Percentiles rank a stretch among this genome's conserved stretches.
Conservation (phyloP, 148 eudicot species). For the Arctostaphylos glauca region DNA sequence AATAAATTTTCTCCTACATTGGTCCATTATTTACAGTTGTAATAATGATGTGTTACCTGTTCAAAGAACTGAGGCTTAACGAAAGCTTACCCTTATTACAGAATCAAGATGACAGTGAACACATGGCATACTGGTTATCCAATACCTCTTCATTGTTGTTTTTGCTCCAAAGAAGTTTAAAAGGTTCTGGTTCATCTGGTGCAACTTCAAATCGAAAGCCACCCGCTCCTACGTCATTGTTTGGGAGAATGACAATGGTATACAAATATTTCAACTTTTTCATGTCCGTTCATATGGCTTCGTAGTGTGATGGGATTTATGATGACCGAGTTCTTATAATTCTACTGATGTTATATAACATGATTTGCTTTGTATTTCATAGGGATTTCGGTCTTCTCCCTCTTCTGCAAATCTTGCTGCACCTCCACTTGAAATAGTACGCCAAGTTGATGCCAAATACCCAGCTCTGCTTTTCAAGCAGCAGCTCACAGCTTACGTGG, state of each 20-base stretch:
- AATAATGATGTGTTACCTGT: not conserved
- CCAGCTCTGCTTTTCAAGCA: conserved; percentile 99
- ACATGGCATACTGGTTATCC: conserved; percentile 95
- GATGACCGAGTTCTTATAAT: not conserved
- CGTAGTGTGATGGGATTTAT: not conserved
- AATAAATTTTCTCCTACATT: not conserved
- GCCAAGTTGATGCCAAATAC: conserved; percentile 92
- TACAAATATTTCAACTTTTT: conserved; percentile 14
- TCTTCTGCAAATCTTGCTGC: conserved; percentile 59
- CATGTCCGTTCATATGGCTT: not conserved
- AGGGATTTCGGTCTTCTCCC: conserved; percentile 97
- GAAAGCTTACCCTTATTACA: conserved; percentile 27
- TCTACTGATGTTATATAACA: not conserved
- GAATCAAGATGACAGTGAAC: conserved; percentile 85
- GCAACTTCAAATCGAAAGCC: conserved; percentile 65
- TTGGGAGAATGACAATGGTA: conserved; percentile 99
- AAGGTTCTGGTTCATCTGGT: conserved; percentile 57
- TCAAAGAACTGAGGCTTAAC: conserved; percentile 5
- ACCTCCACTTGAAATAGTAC: conserved; percentile 66
- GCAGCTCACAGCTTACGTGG: conserved; percentile 95
- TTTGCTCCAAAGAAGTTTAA: conserved; percentile 83
- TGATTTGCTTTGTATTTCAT: conserved; percentile 10
- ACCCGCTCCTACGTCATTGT: conserved; percentile 81
- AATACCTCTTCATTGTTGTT: conserved; percentile 84
- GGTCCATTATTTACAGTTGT: not conserved